Conservation (phyloP, 2,329 filamentous ascomycete species). For the Akanthomyces uredinophilus region DNA sequence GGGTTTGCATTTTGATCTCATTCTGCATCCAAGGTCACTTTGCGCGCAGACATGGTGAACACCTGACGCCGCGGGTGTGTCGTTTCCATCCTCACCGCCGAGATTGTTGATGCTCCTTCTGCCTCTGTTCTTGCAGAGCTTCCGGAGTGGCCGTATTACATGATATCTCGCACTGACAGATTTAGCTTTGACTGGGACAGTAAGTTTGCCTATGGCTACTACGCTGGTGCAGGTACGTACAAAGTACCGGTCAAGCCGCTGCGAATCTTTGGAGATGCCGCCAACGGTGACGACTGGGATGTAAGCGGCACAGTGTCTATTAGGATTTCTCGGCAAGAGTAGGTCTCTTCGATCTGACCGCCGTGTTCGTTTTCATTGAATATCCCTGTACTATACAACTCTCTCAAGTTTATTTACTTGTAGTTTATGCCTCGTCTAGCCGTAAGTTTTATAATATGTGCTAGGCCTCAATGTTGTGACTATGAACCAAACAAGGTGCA, state of each 20-base stretch:
- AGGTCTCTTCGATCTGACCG: background rate
- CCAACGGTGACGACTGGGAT: constrained; percentile 35
- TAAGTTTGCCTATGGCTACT: constrained; percentile 33
- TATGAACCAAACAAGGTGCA: no score
- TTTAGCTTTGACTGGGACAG: constrained; percentile 34
- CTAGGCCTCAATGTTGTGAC: no score
- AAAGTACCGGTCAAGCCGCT: constrained; percentile 38
- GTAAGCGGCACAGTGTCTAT: constrained; percentile 26
- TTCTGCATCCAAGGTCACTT: no score
- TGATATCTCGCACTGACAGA: constrained; percentile 14
- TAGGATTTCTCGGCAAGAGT: background rate
- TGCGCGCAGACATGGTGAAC: no score
- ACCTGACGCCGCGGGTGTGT: no score
- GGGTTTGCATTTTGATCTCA: no score
- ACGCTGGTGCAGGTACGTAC: constrained; percentile 39
- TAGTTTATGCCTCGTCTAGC: background rate
- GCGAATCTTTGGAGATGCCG: constrained; percentile 38
- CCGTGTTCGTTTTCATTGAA: background rate
- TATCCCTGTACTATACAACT: background rate
- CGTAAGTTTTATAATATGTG: no score
- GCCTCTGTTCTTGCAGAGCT: constrained; percentile 29
- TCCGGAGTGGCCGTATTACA: constrained; percentile 30
- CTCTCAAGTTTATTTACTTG: background rate
- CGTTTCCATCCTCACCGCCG: constrained; percentile 30
- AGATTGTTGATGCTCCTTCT: constrained; percentile 29